Evolutionary conservation across 345 rosid species (phyloP), one percentile per base, ranked within the genome.

Genomic region (Salix udensis): DNA sequence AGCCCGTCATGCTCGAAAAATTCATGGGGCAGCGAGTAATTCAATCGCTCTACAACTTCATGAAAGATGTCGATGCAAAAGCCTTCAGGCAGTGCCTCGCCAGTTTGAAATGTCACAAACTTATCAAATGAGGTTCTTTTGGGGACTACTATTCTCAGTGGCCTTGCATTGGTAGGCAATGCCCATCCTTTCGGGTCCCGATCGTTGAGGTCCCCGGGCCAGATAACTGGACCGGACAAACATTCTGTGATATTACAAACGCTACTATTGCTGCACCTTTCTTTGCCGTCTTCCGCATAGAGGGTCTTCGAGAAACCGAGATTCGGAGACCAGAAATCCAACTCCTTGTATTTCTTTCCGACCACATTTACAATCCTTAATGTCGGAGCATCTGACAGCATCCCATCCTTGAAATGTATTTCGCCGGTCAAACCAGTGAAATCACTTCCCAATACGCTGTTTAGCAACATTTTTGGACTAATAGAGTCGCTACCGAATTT

Each of bases 1-100:
- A 79, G 79, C 70, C 88, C 87, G 24, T 83, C 7, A 24, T 78
- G 52, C 24, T 75, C 75, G 18, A 1, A n/a, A 44, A 88, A 84
- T 14, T 21, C 52, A 40, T 73, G 85, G 42, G 80, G 71, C 4
- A 90, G 76, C 55, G 2, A 37, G 60, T 80, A 85, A 19, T 24
- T 77, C 53, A 82, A 36, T 36, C n/a, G 5, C 0, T 2, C 28
- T 4, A 36, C 64, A 52, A 85, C 76, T 77, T 78, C 13, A 5
- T 70, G 0, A 26, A 90, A 90, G 34, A 90, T 87, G 6, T 80
- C 75, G n/a, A 88, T 84, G 85, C 91, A 88, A 65, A 84, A 90
- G 26, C 94, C 91, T 37, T 37, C 77, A 39, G 74, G 87, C 10
- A 8, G 6, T 48, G n/a, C 31, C 7, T 53, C 73, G 46, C 71